Conservation (phyloP, 306 rosid species). For the Begonia fuchsioides region DNA sequence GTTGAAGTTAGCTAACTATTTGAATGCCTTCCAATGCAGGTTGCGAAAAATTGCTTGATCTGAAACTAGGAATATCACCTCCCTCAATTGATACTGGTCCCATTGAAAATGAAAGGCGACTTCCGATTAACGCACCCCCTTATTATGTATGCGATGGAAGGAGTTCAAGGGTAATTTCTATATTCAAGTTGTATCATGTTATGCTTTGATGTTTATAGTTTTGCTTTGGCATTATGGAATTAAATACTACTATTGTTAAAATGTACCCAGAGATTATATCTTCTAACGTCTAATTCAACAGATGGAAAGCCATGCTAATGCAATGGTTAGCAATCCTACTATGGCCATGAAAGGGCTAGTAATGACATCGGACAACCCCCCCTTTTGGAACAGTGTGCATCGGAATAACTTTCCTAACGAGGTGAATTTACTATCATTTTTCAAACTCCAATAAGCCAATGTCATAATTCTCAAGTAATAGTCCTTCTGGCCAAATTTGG, state of each 20-base stretch:
- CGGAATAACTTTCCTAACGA: conserved; percentile 48
- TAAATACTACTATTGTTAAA: not conserved
- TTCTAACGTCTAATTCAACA: conserved; percentile 24
- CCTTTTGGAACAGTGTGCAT: conserved; percentile 42
- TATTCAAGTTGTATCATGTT: not conserved
- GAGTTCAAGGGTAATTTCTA: conserved; percentile 34
- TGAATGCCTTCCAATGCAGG: conserved; percentile 26
- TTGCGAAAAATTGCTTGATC: conserved; percentile 64
- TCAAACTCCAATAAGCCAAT: not conserved
- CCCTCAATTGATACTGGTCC: conserved; percentile 31
- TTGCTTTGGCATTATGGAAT: conserved; percentile 4
- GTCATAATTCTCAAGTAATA: not conserved
- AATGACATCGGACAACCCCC: conserved; percentile 40
- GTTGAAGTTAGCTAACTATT: conserved; percentile 1
- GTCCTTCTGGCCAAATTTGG: not conserved
- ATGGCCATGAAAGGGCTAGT: conserved; percentile 31
- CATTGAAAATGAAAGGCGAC: conserved; percentile 35
- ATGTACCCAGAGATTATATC: conserved; percentile 4
- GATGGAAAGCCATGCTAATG: conserved; percentile 43
- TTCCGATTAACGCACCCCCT: conserved; percentile 40
- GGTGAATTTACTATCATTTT: conserved; percentile 31
- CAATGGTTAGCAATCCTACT: conserved; percentile 33
- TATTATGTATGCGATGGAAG: conserved; percentile 30
- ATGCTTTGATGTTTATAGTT: not conserved
- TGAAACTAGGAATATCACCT: conserved; percentile 75